A percentile compares a stretch with the other conserved stretches of the same genome.
Evolutionary conservation across 2,329 filamentous ascomycete genomes (phyloP).

Genomic region (Clarireedia sp.): DNA sequence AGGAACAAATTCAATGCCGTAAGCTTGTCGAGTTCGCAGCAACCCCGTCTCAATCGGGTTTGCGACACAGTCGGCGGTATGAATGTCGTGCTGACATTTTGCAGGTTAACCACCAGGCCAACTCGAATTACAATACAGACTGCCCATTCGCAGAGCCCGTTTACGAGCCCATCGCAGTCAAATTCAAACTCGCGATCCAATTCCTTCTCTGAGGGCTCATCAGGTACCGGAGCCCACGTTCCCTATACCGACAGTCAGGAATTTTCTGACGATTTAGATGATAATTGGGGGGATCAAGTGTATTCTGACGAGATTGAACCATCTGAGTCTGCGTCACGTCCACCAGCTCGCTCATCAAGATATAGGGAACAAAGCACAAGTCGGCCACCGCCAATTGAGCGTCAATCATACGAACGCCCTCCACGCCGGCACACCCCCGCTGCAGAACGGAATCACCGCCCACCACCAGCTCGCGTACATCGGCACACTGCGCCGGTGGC

Average conservation of each 20-base stretch:
- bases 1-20: constrained; percentile 18
- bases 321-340: constrained; percentile 49
- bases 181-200: constrained; percentile 22
- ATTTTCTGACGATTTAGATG: constrained; percentile 32
- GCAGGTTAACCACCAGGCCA: background rate
- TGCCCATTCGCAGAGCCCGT: constrained; percentile 11
- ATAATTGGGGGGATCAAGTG: constrained; percentile 30
- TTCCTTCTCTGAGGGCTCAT: constrained; percentile 25
- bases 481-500: constrained; percentile 40
- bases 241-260: constrained; percentile 31
- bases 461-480: constrained; percentile 34
- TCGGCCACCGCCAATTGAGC: constrained; percentile 31
- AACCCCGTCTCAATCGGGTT: background rate
- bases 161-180: constrained; percentile 22
- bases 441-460: constrained; percentile 29
- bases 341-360: constrained; percentile 21
- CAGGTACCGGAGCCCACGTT: constrained; percentile 26
- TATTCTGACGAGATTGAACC: constrained; percentile 46
- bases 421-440: constrained; percentile 30
- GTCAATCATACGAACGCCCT: constrained; percentile 21
- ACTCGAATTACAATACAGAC: constrained; percentile 22
- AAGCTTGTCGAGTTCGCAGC: constrained; percentile 10
- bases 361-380: constrained; percentile 26
- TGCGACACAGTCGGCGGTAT: constrained; percentile 2
- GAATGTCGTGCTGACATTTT: background rate